A percentile compares a stretch with the other conserved stretches of the same genome.
Evolutionary conservation across 2,329 filamentous ascomycete genomes (phyloP).

Genomic region (Aureobasidium sp.): DNA sequence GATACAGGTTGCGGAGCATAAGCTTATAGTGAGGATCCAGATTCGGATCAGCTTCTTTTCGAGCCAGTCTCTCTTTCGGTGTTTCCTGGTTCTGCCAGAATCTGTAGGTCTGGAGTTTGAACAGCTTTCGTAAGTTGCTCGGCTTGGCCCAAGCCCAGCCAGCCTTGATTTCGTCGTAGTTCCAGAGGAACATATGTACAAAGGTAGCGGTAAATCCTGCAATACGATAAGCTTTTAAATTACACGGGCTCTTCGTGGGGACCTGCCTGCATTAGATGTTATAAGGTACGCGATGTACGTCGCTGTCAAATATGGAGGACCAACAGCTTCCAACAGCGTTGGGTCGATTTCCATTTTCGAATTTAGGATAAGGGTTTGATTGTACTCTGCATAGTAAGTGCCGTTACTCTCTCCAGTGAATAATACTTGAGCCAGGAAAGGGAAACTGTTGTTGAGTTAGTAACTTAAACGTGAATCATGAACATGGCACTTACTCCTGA

Average conservation of each 20-base stretch:
- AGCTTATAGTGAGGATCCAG: slow-evolving; percentile 27
- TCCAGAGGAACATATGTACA: slow-evolving; percentile 31
- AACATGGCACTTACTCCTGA: slow-evolving; percentile 12
- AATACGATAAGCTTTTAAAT: slow-evolving; percentile 25
- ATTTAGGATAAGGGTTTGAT: slow-evolving; percentile 36
- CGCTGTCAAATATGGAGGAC: slow-evolving; percentile 34
- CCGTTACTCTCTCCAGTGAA: slow-evolving; percentile 29
- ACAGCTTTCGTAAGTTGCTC: slow-evolving; percentile 17
- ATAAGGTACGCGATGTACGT: slow-evolving; percentile 19
- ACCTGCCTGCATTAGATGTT: too few species aligned
- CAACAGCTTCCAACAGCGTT: slow-evolving; percentile 25
- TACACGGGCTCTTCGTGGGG: slow-evolving; percentile 28
- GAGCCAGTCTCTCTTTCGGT: slow-evolving; percentile 16
- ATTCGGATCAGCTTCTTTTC: slow-evolving; percentile 18
- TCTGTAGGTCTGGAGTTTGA: slow-evolving; percentile 16
- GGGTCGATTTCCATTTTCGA: slow-evolving; percentile 31
- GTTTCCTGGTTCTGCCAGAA: slow-evolving; percentile 22
- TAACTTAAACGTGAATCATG: too few species aligned
- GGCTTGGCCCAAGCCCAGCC: slow-evolving; percentile 25
- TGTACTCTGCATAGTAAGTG: slow-evolving; percentile 30
- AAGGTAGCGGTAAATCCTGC: slow-evolving; percentile 39
- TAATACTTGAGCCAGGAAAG: slow-evolving; percentile 35
- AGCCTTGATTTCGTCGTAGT: slow-evolving; percentile 29
- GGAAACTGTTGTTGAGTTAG: slow-evolving; percentile 23
- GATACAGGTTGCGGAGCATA: slow-evolving; percentile 23